Percentiles rank a stretch among this genome's conserved stretches.
phyloP scores from a whole-genome alignment of 2,329 filamentous ascomycete genomes.

The Aspergillus spinulosporus region DNA sequence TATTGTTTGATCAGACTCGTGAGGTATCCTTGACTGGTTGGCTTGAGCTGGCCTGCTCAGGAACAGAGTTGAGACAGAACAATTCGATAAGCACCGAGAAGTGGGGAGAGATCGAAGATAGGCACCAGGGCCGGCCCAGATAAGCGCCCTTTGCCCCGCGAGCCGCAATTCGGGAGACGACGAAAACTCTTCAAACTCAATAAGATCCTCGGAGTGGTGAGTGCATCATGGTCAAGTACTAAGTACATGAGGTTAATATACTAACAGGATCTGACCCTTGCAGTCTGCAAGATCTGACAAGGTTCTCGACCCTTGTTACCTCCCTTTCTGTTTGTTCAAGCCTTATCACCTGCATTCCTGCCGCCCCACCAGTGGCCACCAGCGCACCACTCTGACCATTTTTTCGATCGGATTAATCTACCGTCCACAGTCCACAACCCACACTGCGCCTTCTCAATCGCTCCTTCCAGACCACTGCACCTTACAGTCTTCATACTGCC shows the following conservation, averaged over 20 bases:
- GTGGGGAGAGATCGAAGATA: no score
- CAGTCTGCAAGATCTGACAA: slow-evolving; percentile 10
- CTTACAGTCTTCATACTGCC: background rate
- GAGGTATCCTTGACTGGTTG: no score
- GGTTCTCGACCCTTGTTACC: slow-evolving; percentile 6
- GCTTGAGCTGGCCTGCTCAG: no score
- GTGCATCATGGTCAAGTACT: background rate
- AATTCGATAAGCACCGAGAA: no score
- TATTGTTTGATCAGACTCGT: no score
- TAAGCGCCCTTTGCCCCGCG: slow-evolving; percentile 1
- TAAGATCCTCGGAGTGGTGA: background rate
- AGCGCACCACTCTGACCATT: slow-evolving; percentile 4
- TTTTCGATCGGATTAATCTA: slow-evolving; percentile 11
- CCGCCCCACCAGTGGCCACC: slow-evolving; percentile 2
- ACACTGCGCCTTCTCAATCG: slow-evolving; percentile 3
- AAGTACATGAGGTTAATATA: background rate
- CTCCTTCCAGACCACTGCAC: slow-evolving; percentile 8
- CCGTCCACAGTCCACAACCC: slow-evolving; percentile 1
- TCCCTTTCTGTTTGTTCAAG: background rate
- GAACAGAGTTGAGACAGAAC: no score
- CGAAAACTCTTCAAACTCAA: slow-evolving; percentile 11
- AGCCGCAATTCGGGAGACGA: background rate
- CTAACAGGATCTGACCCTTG: slow-evolving; percentile 1
- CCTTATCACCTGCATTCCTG: slow-evolving; percentile 10
- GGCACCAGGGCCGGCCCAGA: background rate